Conservation (phyloP, 78 protist species). For the Bodo saltans region DNA sequence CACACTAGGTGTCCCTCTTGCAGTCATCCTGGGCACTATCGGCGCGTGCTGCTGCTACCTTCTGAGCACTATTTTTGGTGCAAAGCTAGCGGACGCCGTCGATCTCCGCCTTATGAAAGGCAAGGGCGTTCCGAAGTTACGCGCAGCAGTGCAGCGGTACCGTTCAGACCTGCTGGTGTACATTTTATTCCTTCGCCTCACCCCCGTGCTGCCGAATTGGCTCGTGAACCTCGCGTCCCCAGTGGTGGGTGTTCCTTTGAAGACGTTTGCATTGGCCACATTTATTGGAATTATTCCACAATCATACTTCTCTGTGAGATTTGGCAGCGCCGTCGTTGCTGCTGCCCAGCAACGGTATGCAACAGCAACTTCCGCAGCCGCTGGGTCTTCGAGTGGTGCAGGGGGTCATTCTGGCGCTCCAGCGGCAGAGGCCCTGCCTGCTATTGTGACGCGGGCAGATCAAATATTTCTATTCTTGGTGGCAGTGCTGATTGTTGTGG, state of each 20-base stretch:
- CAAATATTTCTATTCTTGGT: too few relatives aligned
- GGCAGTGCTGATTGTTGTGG: too few relatives aligned
- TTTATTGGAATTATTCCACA: slow-evolving; percentile 60
- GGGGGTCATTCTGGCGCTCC: too few relatives aligned
- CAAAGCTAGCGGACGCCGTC: neutral
- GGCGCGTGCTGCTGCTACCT: neutral
- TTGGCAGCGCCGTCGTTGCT: too few relatives aligned
- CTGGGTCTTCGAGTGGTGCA: too few relatives aligned
- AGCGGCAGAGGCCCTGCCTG: too few relatives aligned
- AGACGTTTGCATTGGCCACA: slow-evolving; percentile 47
- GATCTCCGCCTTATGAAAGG: neutral
- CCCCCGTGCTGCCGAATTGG: slow-evolving; percentile 71
- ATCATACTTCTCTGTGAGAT: slow-evolving; percentile 48
- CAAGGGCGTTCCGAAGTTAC: slow-evolving; percentile 3
- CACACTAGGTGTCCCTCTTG: neutral
- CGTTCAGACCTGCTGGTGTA: slow-evolving; percentile 42
- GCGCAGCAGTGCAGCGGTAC: slow-evolving; percentile 1
- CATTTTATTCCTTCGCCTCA: slow-evolving; percentile 51
- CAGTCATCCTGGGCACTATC: neutral
- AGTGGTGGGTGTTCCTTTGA: slow-evolving; percentile 39
- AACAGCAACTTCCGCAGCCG: too few relatives aligned
- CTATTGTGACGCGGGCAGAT: too few relatives aligned
- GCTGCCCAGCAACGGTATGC: too few relatives aligned
- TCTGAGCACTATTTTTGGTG: neutral
- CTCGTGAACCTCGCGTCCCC: slow-evolving; percentile 64